These are phyloP conservation scores for Pharus latifolius DNA, from an alignment of 176 grass and related monocot genomes.

Conservation along the genomic window DNA sequence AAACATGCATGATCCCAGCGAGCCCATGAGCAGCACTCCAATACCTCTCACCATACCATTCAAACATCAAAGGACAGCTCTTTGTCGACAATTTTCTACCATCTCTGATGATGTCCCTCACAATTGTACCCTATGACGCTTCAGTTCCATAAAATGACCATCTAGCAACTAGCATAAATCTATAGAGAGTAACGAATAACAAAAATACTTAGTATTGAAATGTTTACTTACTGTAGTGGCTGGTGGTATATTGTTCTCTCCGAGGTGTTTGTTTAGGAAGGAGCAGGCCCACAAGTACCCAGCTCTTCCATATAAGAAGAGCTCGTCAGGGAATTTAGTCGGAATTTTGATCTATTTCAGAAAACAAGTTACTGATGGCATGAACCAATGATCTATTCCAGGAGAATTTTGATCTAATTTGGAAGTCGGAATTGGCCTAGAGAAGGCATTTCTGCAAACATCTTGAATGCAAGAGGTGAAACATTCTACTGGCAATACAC, in stretches of 20 bases:
- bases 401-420: no score
- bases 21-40: constrained; percentile 35
- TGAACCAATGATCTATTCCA: not conserved
- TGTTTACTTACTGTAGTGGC: not conserved
- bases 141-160: not conserved
- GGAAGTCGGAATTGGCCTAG: not conserved
- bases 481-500: not conserved
- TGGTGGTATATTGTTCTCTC: not conserved
- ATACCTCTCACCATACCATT: constrained; percentile 36
- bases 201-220: not conserved
- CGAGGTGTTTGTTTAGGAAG: constrained; percentile 39
- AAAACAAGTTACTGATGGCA: not conserved
- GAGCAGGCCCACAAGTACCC: constrained; percentile 27
- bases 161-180: not conserved
- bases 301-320: constrained; percentile 38
- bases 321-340: constrained; percentile 28
- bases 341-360: not conserved
- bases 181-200: not conserved
- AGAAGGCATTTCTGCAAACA: not conserved
- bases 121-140: constrained; percentile 1
- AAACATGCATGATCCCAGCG: constrained; percentile 28
- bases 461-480: not conserved
- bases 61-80: constrained; percentile 35
- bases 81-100: constrained; percentile 16
- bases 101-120: constrained; percentile 8